These are phyloP conservation scores for Podospora appendiculata DNA, from an alignment of 495 filamentous ascomycete genomes.

Conservation along the genomic window DNA sequence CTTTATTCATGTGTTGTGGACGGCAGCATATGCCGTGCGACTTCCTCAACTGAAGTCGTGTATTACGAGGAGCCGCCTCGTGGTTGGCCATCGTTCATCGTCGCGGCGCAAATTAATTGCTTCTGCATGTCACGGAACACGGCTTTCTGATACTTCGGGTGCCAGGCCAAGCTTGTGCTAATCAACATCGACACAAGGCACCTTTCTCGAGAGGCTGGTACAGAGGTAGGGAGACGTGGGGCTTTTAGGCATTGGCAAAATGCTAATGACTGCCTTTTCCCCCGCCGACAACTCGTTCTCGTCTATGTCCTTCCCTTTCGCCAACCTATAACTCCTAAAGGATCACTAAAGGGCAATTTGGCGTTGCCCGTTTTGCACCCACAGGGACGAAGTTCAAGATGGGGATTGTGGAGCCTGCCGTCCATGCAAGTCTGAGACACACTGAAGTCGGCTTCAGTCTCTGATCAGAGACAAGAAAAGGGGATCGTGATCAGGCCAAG, in stretches of 20 bases:
- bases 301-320: neutral
- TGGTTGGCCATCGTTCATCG: slow-evolving; percentile 2
- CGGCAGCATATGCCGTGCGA: slow-evolving; percentile 6
- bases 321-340: neutral
- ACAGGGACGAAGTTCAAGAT: neutral
- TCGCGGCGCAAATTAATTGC: slow-evolving; percentile 14
- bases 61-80: slow-evolving; percentile 4
- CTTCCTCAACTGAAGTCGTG: slow-evolving; percentile 5
- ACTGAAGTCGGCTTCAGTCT: neutral
- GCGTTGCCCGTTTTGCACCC: neutral
- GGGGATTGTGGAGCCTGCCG: slow-evolving; percentile 3
- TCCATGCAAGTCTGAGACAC: slow-evolving; percentile 13
- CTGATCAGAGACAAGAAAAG: slow-evolving; percentile 2
- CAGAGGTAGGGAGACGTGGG: slow-evolving; percentile 1
- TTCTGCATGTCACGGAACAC: slow-evolving; percentile 14
- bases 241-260: slow-evolving; percentile 2
- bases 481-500: neutral
- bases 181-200: slow-evolving; percentile 8
- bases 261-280: slow-evolving; percentile 8
- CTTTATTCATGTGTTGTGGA: neutral
- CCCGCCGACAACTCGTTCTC: slow-evolving; percentile 4
- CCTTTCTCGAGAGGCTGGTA: slow-evolving; percentile 17
- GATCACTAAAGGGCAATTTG: neutral
- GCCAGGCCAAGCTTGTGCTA: slow-evolving; percentile 1
- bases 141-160: slow-evolving; percentile 4